Evolutionary conservation across 257 asterid species (phyloP), one percentile per base, ranked within the genome.

Genomic region (Gentiana dahurica): DNA sequence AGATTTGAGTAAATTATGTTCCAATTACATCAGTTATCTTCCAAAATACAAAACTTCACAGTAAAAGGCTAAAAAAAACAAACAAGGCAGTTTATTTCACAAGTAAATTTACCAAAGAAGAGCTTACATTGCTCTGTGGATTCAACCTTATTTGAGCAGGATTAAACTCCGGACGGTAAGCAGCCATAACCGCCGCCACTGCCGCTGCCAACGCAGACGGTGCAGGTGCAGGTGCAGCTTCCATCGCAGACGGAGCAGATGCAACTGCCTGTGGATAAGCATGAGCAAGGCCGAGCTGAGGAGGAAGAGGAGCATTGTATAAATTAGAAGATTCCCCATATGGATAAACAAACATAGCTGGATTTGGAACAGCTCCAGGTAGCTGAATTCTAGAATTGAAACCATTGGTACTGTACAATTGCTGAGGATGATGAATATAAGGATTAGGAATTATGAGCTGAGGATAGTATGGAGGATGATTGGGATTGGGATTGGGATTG

Each of bases 371-470:
- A 54, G 36, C 44, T 10, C 70, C 70, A 8, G 70, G 70, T 6
- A 65, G 70, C 4, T 58, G 61, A 65, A 59, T 7, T 44, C 34
- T 13, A 33, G 49, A n/a, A 37, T 10, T 12, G 5, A 9, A 2
- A 48, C 9, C 6, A 36, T 37, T 10, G 6, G 55, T 1, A 35
- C 1, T 2, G 39, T 5, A 9, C 6, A 51, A 45, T 34, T 33
- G 52, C 7, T 8, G 34, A 9, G 38, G 43, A 34, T 43, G 24
- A 24, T 53, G 65, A 24, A 24, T 24, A 35, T 54, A 62, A 72
- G 77, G 73, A 67, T 55, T 63, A 51, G 66, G 66, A 45, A 15
- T 62, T 62, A 44, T 64, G 52, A 61, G 10, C 24, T 43, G 72
- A 56, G 44, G 47, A 11, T 49, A 69, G 51, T 53, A 15, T 12